phyloP scores from a whole-genome alignment of 1,284 basidiomycete species.

The Moniliella sp. region DNA sequence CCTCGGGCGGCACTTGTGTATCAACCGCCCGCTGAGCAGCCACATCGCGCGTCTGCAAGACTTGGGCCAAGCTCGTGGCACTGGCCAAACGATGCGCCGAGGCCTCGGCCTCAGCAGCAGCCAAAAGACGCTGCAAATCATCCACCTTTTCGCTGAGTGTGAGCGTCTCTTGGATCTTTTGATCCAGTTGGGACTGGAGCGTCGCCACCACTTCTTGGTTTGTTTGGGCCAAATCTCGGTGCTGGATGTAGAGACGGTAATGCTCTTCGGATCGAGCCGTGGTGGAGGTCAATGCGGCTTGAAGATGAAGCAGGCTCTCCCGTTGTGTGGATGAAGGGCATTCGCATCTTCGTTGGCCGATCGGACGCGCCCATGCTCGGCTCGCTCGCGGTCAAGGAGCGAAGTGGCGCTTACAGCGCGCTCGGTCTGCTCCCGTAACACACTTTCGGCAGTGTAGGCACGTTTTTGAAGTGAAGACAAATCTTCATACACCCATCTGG shows the following conservation, averaged over 20 bases:
- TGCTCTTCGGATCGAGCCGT: slow-evolving; percentile 59
- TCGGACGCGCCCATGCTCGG: slow-evolving; percentile 50
- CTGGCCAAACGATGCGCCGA: slow-evolving; percentile 22
- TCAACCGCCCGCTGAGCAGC: slow-evolving; percentile 1
- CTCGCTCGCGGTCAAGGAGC: slow-evolving; percentile 53
- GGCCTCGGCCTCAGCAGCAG: slow-evolving; percentile 38
- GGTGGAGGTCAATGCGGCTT: slow-evolving; percentile 53
- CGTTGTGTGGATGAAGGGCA: slow-evolving; percentile 54
- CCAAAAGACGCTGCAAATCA: slow-evolving; percentile 50
- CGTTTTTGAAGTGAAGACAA: slow-evolving; percentile 53
- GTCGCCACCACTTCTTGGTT: slow-evolving; percentile 47
- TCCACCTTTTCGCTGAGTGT: slow-evolving; percentile 39
- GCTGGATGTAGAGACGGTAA: slow-evolving; percentile 45
- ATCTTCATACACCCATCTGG: slow-evolving; percentile 48
- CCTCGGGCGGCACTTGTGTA: slow-evolving; percentile 10
- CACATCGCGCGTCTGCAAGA: slow-evolving; percentile 12
- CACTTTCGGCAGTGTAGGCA: slow-evolving; percentile 45
- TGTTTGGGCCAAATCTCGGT: slow-evolving; percentile 19
- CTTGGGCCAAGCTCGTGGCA: slow-evolving; percentile 16
- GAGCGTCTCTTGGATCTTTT: slow-evolving; percentile 22
- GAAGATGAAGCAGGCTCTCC: slow-evolving; percentile 58
- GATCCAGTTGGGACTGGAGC: slow-evolving; percentile 54
- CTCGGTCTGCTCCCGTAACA: slow-evolving; percentile 58
- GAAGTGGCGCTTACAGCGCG: slow-evolving; percentile 54
- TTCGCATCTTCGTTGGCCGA: slow-evolving; percentile 47